Evolutionary conservation across 2,329 filamentous ascomycete species (phyloP).

Genomic region (Metarhizium humberi): DNA sequence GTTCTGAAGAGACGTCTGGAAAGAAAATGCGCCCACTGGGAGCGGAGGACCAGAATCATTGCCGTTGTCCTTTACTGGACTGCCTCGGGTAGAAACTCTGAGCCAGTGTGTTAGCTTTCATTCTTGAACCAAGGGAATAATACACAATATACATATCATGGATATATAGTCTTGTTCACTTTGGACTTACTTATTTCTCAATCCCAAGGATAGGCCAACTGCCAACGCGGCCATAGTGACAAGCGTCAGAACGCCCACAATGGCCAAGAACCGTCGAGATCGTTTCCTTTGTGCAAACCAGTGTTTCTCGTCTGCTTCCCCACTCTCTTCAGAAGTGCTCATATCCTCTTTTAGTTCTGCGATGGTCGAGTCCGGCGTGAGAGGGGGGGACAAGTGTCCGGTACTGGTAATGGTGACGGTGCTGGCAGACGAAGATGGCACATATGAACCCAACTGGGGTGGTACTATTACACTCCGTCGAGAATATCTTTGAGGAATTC

Average conservation of each 20-base stretch:
- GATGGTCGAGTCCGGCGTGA: neutral
- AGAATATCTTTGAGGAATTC: conserved; percentile 20
- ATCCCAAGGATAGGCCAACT: conserved; percentile 30
- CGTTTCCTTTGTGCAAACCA: conserved; percentile 13
- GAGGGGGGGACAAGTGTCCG: conserved; percentile 3
- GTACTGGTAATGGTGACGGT: conserved; percentile 7
- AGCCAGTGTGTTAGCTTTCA: neutral
- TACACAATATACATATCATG: neutral
- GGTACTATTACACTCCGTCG: conserved; percentile 12
- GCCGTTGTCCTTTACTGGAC: neutral
- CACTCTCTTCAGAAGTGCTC: conserved; percentile 3
- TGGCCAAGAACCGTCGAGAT: conserved; percentile 23
- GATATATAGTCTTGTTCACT: neutral
- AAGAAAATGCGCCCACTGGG: conserved; percentile 52
- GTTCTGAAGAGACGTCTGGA: conserved; percentile 48
- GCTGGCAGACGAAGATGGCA: conserved; percentile 14
- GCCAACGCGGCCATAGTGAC: conserved; percentile 25
- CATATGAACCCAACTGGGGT: conserved; percentile 7
- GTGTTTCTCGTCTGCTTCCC: conserved; percentile 5
- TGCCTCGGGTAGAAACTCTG: conserved; percentile 4
- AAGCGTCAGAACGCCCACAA: conserved; percentile 20
- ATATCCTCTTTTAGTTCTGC: conserved; percentile 2
- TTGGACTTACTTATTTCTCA: conserved; percentile 20
- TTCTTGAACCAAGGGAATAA: neutral
- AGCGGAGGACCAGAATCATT: conserved; percentile 26